These are phyloP conservation scores for Hypomontagnella submonticulosa DNA, from an alignment of 495 filamentous ascomycete species.

Conservation along the genomic window DNA sequence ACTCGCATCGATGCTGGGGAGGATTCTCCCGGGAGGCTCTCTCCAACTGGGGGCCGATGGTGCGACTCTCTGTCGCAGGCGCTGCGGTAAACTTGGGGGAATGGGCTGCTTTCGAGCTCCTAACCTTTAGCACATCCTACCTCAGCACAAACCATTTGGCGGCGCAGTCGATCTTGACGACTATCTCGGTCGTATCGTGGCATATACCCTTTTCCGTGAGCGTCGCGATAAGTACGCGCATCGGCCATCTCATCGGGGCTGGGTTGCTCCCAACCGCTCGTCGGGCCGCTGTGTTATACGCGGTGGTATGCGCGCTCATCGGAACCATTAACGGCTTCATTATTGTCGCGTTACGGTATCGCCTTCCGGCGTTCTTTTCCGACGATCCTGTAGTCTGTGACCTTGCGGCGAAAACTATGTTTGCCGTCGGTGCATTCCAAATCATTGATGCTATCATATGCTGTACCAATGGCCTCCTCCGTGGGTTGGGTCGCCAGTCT, in stretches of 20 bases:
- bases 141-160: constrained; percentile 64
- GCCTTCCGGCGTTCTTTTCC: constrained; percentile 53
- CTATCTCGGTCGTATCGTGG: constrained; percentile 69
- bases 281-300: constrained; percentile 46
- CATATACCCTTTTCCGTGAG: constrained; percentile 74
- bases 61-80: constrained; percentile 66
- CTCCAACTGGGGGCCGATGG: constrained; percentile 66
- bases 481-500: constrained; percentile 74
- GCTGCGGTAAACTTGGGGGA: constrained; percentile 67
- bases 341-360: constrained; percentile 47
- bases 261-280: constrained; percentile 48
- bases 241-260: constrained; percentile 72
- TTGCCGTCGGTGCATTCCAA: constrained; percentile 56
- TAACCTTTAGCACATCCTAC: constrained; percentile 63
- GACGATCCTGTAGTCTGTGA: constrained; percentile 48
- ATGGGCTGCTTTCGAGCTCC: constrained; percentile 66
- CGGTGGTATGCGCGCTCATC: constrained; percentile 45
- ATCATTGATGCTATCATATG: constrained; percentile 50
- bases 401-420: constrained; percentile 43
- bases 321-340: constrained; percentile 50
- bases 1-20: constrained; percentile 65
- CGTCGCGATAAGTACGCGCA: constrained; percentile 70
- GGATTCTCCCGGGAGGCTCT: constrained; percentile 62
- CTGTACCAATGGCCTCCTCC: constrained; percentile 74
- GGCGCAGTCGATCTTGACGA: constrained; percentile 73